A percentile compares a stretch with the other conserved stretches of the same genome.
phyloP scores from a whole-genome alignment of 1,284 basidiomycete genomes.

The Cryptococcus maquisensis region DNA sequence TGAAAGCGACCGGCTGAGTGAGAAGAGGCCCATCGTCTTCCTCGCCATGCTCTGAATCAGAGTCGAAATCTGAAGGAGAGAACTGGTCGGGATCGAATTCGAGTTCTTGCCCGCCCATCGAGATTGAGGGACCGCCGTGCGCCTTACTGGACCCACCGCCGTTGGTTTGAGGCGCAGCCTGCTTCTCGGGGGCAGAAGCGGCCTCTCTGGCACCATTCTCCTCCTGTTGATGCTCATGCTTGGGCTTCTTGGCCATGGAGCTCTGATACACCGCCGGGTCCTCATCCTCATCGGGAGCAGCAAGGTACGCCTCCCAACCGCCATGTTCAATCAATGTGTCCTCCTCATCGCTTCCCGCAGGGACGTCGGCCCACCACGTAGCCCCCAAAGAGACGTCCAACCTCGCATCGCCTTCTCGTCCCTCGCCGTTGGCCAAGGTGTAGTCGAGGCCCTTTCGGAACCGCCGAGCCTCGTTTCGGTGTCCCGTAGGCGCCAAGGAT shows the following conservation, averaged over 20 bases:
- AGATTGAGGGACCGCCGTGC: slow-evolving; percentile 25
- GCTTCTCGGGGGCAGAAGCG: slow-evolving; percentile 21
- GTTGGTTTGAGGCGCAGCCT: slow-evolving; percentile 19
- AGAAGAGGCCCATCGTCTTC: slow-evolving; percentile 76
- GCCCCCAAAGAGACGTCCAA: slow-evolving; percentile 87
- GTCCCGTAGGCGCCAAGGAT: slow-evolving; percentile 67
- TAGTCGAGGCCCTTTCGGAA: slow-evolving; percentile 94
- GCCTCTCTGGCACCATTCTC: slow-evolving; percentile 21
- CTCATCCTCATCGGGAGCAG: slow-evolving; percentile 85
- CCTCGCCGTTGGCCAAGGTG: slow-evolving; percentile 86
- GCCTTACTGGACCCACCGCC: slow-evolving; percentile 1
- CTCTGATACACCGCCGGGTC: slow-evolving; percentile 91
- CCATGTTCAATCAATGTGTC: slow-evolving; percentile 62
- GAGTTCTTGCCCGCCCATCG: slow-evolving; percentile 41
- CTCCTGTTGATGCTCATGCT: slow-evolving; percentile 11
- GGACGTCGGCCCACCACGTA: slow-evolving; percentile 63
- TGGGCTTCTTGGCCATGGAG: slow-evolving; percentile 46
- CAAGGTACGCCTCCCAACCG: slow-evolving; percentile 97
- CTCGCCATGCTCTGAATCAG: slow-evolving; percentile 50
- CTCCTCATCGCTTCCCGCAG: slow-evolving; percentile 48
- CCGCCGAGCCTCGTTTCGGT: slow-evolving; percentile 72
- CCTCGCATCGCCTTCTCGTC: slow-evolving; percentile 62
- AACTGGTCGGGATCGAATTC: slow-evolving; percentile 50
- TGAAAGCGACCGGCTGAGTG: slow-evolving; percentile 86
- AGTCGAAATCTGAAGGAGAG: slow-evolving; percentile 47